Evolutionary conservation across 805 yeast genomes (phyloP).

Genomic region (Torulaspora delbrueckii): DNA sequence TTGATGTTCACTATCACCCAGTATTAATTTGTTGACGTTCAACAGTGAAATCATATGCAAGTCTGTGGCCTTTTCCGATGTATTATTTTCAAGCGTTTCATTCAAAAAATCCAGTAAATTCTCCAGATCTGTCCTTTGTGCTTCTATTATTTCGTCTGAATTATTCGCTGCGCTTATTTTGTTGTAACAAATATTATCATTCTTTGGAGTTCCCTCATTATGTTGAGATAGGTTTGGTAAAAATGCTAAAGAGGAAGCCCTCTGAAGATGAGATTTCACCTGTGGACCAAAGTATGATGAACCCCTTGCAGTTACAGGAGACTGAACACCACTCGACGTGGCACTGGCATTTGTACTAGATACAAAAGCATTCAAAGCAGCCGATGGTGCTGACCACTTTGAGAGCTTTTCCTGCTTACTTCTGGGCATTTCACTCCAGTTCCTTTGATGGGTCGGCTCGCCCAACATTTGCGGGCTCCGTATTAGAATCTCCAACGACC

Average conservation of each 20-base stretch:
- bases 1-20: slow-evolving; percentile 16
- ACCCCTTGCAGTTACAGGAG: slow-evolving; percentile 4
- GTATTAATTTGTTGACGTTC: slow-evolving; percentile 30
- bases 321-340: slow-evolving; percentile 9
- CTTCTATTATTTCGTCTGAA: slow-evolving; percentile 19
- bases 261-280: slow-evolving; percentile 9
- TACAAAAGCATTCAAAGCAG: slow-evolving; percentile 32
- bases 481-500: slow-evolving; percentile 68
- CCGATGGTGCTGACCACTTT: slow-evolving; percentile 17
- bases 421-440: slow-evolving; percentile 6
- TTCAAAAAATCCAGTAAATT: slow-evolving; percentile 29
- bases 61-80: slow-evolving; percentile 29
- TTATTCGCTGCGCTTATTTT: slow-evolving; percentile 9
- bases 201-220: not conserved
- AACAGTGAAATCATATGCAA: slow-evolving; percentile 33
- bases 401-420: slow-evolving; percentile 6
- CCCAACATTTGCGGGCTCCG: slow-evolving; percentile 48
- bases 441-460: slow-evolving; percentile 14
- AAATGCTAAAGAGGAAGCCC: slow-evolving; percentile 15
- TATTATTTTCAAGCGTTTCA: slow-evolving; percentile 32
- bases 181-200: slow-evolving; percentile 7
- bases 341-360: slow-evolving; percentile 18
- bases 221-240: slow-evolving; percentile 4
- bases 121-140: slow-evolving; percentile 30
- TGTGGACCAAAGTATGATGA: slow-evolving; percentile 2